Conservation (phyloP, 345 rosid genomes). For the Lagerstroemia speciosa region DNA sequence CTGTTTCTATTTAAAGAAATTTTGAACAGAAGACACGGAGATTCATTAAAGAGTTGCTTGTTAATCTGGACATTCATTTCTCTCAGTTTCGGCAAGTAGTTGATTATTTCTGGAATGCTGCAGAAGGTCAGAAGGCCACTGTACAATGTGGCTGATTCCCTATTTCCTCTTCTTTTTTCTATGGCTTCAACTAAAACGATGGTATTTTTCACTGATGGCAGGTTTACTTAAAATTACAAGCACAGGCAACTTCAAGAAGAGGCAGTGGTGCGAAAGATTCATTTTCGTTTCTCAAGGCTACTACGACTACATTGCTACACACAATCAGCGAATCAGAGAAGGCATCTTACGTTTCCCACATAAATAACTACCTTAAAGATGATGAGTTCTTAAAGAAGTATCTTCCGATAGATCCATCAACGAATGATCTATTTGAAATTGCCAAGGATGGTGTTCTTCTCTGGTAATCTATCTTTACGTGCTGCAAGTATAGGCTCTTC, state of each 20-base stretch:
- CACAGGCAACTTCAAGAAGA: constrained; percentile 67
- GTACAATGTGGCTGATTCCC: neutral
- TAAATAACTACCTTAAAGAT: constrained; percentile 74
- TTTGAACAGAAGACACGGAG: neutral
- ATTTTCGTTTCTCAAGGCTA: constrained; percentile 88
- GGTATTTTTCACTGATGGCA: constrained; percentile 17
- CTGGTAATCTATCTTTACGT: constrained; percentile 39
- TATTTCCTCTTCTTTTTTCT: neutral
- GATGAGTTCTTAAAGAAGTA: constrained; percentile 67
- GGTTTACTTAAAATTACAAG: constrained; percentile 81
- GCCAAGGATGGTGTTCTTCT: constrained; percentile 91
- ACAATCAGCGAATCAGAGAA: constrained; percentile 94
- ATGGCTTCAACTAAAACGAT: neutral
- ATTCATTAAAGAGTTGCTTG: neutral
- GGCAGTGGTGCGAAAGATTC: constrained; percentile 77
- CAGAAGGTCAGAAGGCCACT: neutral
- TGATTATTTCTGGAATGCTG: neutral
- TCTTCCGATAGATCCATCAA: constrained; percentile 75
- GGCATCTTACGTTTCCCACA: constrained; percentile 83
- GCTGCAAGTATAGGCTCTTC: constrained; percentile 2
- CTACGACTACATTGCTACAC: constrained; percentile 89
- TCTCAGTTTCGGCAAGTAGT: neutral
- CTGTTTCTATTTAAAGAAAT: neutral
- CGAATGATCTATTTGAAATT: constrained; percentile 90
- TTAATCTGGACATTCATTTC: neutral